Evolutionary conservation across 306 rosid genomes (phyloP).

Genomic region (Sicyos edulis): DNA sequence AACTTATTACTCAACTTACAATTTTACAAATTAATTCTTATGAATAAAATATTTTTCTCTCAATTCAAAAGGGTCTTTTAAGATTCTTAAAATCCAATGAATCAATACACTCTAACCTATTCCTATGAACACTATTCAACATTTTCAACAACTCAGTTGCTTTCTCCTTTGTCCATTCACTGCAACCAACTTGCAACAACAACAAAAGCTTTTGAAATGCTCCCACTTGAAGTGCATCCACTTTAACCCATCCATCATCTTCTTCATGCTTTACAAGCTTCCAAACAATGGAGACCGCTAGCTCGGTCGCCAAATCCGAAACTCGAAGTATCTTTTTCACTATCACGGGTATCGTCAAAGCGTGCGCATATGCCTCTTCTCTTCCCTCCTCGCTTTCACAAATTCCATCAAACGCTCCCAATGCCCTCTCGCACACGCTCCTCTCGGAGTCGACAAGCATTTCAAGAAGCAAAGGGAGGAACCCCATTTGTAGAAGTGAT

Average conservation of each 20-base stretch:
- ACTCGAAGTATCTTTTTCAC: conserved; percentile 40
- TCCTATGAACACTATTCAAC: conserved; percentile 34
- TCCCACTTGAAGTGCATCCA: conserved; percentile 41
- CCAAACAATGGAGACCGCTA: conserved; percentile 37
- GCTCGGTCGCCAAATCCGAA: conserved; percentile 33
- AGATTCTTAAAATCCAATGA: conserved; percentile 43
- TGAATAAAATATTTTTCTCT: too few species aligned
- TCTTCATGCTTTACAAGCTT: conserved; percentile 29
- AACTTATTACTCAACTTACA: too few species aligned
- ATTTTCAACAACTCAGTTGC: conserved; percentile 32
- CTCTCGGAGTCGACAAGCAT: conserved; percentile 29
- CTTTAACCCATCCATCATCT: neutral
- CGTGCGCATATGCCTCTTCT: conserved; percentile 24
- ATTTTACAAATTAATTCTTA: too few species aligned
- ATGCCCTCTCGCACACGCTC: conserved; percentile 35
- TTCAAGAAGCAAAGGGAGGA: conserved; percentile 29
- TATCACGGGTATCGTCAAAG: conserved; percentile 33
- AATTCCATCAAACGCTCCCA: conserved; percentile 36
- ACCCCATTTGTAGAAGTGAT: conserved; percentile 24
- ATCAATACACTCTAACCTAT: conserved; percentile 39
- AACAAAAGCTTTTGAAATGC: conserved; percentile 46
- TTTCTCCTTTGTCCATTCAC: conserved; percentile 38
- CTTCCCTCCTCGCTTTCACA: conserved; percentile 28
- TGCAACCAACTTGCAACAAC: conserved; percentile 42
- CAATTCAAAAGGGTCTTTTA: conserved; percentile 33